Base-by-base conservation (phyloP, 2,329 filamentous ascomycete species). In the Cryphonectria radicalis region DNA sequence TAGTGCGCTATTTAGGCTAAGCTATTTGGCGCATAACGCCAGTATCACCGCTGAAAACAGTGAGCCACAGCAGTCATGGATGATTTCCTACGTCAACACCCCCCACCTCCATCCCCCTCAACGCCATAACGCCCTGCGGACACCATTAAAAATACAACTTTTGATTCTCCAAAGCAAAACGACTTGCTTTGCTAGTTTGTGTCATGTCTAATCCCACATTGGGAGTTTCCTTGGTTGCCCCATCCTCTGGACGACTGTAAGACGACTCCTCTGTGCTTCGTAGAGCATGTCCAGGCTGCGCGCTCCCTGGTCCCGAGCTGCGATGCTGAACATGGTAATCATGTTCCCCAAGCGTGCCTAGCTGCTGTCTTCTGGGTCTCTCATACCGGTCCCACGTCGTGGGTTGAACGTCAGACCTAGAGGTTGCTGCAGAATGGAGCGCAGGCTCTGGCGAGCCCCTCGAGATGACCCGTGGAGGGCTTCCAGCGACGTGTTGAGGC, bases 111-210 rank as follows among this genome's bases (percentile, higher is more conserved):
- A 22, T 14, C 32, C 59, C 37, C 59, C 17, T 2, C 10, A 42
- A 42, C n/a, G 60, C 8, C 60, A 28, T 19, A 63, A 40, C 35
- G 37, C 25, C n/a, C 14, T 10, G 40, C 62, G 7, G 53, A 13
- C 5, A 13, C 1, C 11, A 55, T 70, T n/a, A 72, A 43, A 72
- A 72, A 35, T 72, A 72, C 19, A 72, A 14, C 0, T n/a, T 66
- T 59, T 40, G 40, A 57, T 72, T 70, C 11, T 63, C 71, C 4
- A 35, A 66, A 22, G 68, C 68, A 40, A 72, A 59, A 32, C 19
- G 55, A 10, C 22, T 63, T 57, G 71, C 71, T 64, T 60, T 72
- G 25, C 55, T 70, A 11, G 17, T 17, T 6, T 28, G 8, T 11
- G 53, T 14, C 11, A 65, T 2, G 28, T 32, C 22, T 25, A 19